phyloP scores from a whole-genome alignment of 2,329 filamentous ascomycete species.

The Gyromitra esculenta region DNA sequence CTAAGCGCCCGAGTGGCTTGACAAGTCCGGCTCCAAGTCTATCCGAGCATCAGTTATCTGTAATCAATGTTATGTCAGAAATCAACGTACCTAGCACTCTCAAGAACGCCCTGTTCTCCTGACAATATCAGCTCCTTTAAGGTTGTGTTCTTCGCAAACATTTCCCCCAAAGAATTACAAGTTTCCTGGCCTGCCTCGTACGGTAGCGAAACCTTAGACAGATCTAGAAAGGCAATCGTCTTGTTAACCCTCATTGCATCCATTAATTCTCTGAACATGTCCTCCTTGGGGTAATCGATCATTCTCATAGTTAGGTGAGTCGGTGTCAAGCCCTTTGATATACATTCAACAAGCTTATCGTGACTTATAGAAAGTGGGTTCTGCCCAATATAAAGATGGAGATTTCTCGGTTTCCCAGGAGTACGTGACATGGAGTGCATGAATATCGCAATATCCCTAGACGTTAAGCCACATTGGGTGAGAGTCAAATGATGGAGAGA shows the following conservation, averaged over 20 bases:
- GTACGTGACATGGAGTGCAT: conserved; percentile 70
- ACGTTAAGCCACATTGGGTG: conserved; percentile 73
- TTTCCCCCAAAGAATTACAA: conserved; percentile 69
- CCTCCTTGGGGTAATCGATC: conserved; percentile 74
- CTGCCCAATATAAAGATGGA: conserved; percentile 70
- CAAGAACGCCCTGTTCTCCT: conserved; percentile 76
- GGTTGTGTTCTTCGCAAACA: conserved; percentile 74
- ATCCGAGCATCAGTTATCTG: conserved; percentile 17
- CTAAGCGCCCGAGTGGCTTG: conserved; percentile 71
- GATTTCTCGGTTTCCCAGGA: conserved; percentile 65
- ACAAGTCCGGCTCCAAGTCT: conserved; percentile 74
- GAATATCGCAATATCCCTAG: conserved; percentile 72
- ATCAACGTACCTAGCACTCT: conserved; percentile 67
- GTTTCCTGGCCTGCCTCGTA: conserved; percentile 75
- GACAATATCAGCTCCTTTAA: conserved; percentile 75
- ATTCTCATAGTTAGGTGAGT: conserved; percentile 73
- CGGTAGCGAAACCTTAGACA: conserved; percentile 75
- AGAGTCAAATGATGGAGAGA: conserved; percentile 71
- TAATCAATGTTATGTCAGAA: background rate
- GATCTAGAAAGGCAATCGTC: conserved; percentile 72
- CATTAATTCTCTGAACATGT: conserved; percentile 71
- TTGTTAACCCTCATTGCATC: conserved; percentile 71
- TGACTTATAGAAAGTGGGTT: conserved; percentile 66
- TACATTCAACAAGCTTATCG: conserved; percentile 66
- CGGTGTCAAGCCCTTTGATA: conserved; percentile 67